phyloP scores from a whole-genome alignment of 805 yeast species.

The Candida hungchunana region DNA sequence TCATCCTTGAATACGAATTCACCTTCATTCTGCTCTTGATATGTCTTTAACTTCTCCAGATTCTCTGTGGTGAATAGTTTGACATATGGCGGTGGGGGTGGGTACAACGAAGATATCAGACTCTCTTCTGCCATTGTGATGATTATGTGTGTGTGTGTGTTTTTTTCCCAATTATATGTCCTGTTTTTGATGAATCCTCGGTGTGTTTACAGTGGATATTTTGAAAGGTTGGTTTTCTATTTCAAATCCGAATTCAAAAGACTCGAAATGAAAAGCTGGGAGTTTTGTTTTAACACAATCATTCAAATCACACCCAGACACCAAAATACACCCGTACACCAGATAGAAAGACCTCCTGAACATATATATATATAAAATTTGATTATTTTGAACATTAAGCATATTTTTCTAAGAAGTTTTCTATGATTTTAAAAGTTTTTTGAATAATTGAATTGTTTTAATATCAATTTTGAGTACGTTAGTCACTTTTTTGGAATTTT shows the following conservation, averaged over 20 bases:
- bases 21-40: slow-evolving; percentile 17
- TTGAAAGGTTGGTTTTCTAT: no score
- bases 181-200: neutral
- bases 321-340: neutral
- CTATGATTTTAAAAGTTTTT: no score
- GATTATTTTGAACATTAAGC: no score
- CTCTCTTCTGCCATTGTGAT: slow-evolving; percentile 20
- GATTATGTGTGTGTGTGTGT: neutral
- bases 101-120: slow-evolving; percentile 68
- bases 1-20: slow-evolving; percentile 33
- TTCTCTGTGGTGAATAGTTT: slow-evolving; percentile 72
- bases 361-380: no score
- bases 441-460: no score
- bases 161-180: neutral
- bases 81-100: slow-evolving; percentile 89
- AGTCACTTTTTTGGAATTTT: no score
- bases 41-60: slow-evolving; percentile 36
- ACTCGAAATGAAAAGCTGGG: neutral
- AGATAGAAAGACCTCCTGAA: neutral
- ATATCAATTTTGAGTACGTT: no score
- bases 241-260: no score
- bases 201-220: neutral
- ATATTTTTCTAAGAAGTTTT: no score
- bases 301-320: no score
- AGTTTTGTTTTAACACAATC: no score